Evolutionary conservation across 1,284 basidiomycete species (phyloP).

Genomic region (Malassezia equina): DNA sequence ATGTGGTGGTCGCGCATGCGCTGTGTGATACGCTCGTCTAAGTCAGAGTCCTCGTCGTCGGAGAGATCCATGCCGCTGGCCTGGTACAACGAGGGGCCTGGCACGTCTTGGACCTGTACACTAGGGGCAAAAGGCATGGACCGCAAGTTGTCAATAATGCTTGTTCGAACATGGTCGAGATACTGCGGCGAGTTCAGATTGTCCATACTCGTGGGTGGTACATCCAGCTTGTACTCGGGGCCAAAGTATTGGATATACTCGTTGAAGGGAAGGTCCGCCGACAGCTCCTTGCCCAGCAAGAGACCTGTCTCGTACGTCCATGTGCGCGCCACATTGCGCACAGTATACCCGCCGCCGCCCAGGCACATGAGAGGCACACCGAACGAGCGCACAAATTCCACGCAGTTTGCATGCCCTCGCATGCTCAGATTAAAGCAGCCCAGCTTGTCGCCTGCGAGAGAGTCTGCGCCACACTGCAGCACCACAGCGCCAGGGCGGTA

Average conservation of each 20-base stretch:
- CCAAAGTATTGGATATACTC: slow-evolving; percentile 98
- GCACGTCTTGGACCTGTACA: slow-evolving; percentile 75
- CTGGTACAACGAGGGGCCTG: slow-evolving; percentile 52
- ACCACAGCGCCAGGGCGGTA: slow-evolving; percentile 81
- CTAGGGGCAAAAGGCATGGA: slow-evolving; percentile 73
- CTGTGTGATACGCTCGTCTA: slow-evolving; percentile 46
- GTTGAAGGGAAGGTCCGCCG: slow-evolving; percentile 73
- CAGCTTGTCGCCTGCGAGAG: slow-evolving; percentile 85
- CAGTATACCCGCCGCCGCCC: slow-evolving; percentile 92
- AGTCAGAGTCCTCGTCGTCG: slow-evolving; percentile 47
- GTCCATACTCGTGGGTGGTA: slow-evolving; percentile 83
- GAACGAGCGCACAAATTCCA: slow-evolving; percentile 72
- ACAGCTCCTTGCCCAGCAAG: slow-evolving; percentile 74
- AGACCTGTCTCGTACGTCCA: slow-evolving; percentile 98
- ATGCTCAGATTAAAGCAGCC: slow-evolving; percentile 94
- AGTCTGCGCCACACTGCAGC: slow-evolving; percentile 91
- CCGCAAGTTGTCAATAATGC: slow-evolving; percentile 67
- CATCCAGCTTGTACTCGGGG: slow-evolving; percentile 84
- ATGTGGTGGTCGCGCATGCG: slow-evolving; percentile 37
- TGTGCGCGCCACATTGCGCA: slow-evolving; percentile 76
- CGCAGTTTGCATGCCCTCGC: slow-evolving; percentile 81
- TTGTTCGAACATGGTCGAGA: slow-evolving; percentile 64
- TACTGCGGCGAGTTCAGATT: slow-evolving; percentile 79
- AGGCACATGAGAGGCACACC: slow-evolving; percentile 80
- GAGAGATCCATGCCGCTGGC: slow-evolving; percentile 53